Percentiles rank a stretch among this genome's conserved stretches.
Conservation (phyloP, 352 stramenopile genomes). For the Ophiocytium majus region DNA sequence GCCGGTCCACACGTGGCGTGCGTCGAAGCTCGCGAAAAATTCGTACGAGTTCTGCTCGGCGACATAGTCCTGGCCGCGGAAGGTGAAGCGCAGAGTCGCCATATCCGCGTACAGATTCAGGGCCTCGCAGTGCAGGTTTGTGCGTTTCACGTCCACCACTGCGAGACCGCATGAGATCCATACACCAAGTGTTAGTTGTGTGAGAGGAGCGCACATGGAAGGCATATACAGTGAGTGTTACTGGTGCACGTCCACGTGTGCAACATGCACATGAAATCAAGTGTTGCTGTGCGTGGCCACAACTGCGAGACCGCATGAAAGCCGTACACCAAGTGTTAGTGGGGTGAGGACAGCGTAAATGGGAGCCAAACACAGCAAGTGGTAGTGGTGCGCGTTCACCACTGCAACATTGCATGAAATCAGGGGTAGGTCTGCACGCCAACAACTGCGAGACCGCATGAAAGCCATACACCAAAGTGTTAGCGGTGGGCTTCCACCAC, state of each 20-base stretch:
- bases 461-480: not conserved
- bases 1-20: not conserved
- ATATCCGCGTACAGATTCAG: not conserved
- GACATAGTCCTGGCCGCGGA: not conserved
- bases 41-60: not conserved
- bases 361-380: not conserved
- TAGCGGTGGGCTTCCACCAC: too few species aligned
- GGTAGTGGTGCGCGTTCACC: not conserved
- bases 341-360: not conserved
- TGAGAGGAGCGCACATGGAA: not conserved
- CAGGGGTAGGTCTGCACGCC: not conserved
- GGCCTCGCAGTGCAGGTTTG: not conserved
- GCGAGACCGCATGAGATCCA: not conserved
- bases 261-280: not conserved
- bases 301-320: not conserved
- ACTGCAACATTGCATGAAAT: not conserved
- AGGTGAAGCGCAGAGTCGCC: not conserved
- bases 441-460: not conserved
- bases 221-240: not conserved
- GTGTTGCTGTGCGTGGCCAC: not conserved
- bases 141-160: not conserved
- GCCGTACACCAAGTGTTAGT: not conserved
- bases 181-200: not conserved
- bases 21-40: not conserved
- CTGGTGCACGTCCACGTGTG: not conserved